Evolutionary conservation across 2,329 filamentous ascomycete genomes (phyloP), one percentile per base, ranked within the genome.

Genomic region (Microdochium trichocladiopsis): DNA sequence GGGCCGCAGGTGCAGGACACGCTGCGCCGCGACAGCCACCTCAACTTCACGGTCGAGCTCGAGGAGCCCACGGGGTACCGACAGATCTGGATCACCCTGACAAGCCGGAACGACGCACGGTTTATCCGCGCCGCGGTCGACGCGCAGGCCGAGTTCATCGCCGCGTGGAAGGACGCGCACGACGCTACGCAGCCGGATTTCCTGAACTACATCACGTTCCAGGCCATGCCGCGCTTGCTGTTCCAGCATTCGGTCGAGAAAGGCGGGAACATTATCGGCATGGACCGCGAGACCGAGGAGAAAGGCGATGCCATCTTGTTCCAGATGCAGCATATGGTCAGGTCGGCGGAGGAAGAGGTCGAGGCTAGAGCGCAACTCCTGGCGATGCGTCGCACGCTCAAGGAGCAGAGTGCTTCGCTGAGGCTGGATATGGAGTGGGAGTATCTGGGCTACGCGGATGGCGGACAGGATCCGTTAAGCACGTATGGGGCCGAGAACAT

Each of bases 211-310:
- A 58, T 57, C 14, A 56, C 64, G 4, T 66, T 66, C 47, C 66
- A 69, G 54, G 61, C 69, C 21, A 61, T 72, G 23, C 65, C 70
- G 14, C 62, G 63, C n/a, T 58, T 65, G 2, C 64, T 66, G 52
- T 62, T 58, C 48, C 57, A 62, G 43, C 55, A 67, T 5, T 66
- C 66, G 23, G 52, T 52, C 2, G 60, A 59, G 25, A 66, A 63
- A 47, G 67, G 71, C 51, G 67, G 66, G 25, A 70, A 69, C 53
- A 64, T 72, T 47, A 59, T 72, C 25, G 65, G 64, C n/a, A 57
- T 73, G 14, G n/a, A 6, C 9, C 8, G n/a, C 8, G 21, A 9
- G 37, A 22, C 16, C 8, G n/a, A 18, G 16, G 16, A 58, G 58
- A 60, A 66, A 48, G 64, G 60, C 41, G 63, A 63, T 50, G 61